Evolutionary conservation across 1,284 basidiomycete genomes (phyloP), one percentile per base, ranked within the genome.

Genomic region (Cutaneotrichosporon arboriforme): DNA sequence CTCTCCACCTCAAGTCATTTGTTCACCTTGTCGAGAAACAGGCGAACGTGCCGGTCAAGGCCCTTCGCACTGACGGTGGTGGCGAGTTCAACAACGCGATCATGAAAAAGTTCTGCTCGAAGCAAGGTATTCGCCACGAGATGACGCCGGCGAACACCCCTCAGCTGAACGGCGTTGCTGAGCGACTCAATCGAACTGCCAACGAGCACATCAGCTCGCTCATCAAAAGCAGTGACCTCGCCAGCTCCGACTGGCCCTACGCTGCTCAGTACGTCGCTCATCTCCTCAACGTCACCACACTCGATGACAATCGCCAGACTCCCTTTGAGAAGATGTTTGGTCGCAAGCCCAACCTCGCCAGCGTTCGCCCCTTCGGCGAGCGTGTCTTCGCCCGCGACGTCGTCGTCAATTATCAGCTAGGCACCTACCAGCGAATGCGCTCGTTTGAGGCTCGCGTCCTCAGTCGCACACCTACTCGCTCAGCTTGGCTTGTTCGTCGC

Each of bases 151-250:
- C 64, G 1, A 60, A 68, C 45, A 59, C 60, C 10, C 66, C 62
- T 10, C 58, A 64, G 47, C 15, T 63, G 52, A 66, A 74, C 58
- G 55, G 76, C 59, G 58, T 65, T 35, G 57, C 66, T 22, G 62
- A 70, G 58, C 46, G 70, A 46, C 10, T 58, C 18, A 60, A 69
- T 58, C 46, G 64, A 5, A 65, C 63, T 3, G 37, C 71, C n/a
- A 46, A 49, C 12, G 64, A 70, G 35, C 50, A 57, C 44, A 17
- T 53, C 2, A 40, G 36, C 3, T 34, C 56, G 13, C 45, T 57
- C 26, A 41, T 61, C 2, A 26, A 37, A n/a, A 48, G 40, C 17
- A 22, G 26, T 7, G 37, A 31, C 21, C 18, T 63, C n/a, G 48
- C 39, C 20, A 39, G 40, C 22, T 18, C 18, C 3, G 20, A 26